Conservation (phyloP, 345 rosid genomes). For the Ceriops tagal region DNA sequence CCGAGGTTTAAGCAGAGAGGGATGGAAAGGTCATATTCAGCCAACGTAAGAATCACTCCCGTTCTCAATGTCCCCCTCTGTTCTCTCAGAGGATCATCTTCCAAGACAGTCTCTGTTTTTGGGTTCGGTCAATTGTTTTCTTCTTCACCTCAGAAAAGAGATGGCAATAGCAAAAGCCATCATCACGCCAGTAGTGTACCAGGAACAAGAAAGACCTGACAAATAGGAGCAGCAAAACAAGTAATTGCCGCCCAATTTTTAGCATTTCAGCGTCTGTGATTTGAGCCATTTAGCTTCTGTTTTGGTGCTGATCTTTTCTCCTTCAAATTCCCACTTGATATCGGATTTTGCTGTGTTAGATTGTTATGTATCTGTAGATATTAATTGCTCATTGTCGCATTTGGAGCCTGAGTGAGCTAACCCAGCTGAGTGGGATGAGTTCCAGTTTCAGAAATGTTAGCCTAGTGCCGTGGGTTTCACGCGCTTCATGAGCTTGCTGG, state of each 20-base stretch:
- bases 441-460: background rate
- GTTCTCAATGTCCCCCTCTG: constrained; percentile 37
- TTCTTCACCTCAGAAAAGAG: constrained; percentile 30
- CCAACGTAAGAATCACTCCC: constrained; percentile 45
- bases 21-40: constrained; percentile 88
- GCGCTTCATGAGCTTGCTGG: background rate
- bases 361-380: too few species aligned
- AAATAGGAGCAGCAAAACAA: background rate
- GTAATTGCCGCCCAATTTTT: too few species aligned
- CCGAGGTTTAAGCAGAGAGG: constrained; percentile 73
- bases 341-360: too few species aligned
- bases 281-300: too few species aligned
- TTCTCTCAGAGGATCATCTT: constrained; percentile 23
- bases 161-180: constrained; percentile 11
- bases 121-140: constrained; percentile 30
- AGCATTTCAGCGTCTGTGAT: too few species aligned
- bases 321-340: too few species aligned
- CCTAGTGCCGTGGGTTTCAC: background rate
- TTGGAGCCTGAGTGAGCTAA: too few species aligned
- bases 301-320: too few species aligned
- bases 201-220: background rate
- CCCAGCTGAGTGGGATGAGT: too few species aligned
- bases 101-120: constrained; percentile 27
- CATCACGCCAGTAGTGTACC: background rate
- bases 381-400: too few species aligned